Evolutionary conservation across 2,329 filamentous ascomycete species (phyloP).

Genomic region (Colletotrichum sansevieriae): DNA sequence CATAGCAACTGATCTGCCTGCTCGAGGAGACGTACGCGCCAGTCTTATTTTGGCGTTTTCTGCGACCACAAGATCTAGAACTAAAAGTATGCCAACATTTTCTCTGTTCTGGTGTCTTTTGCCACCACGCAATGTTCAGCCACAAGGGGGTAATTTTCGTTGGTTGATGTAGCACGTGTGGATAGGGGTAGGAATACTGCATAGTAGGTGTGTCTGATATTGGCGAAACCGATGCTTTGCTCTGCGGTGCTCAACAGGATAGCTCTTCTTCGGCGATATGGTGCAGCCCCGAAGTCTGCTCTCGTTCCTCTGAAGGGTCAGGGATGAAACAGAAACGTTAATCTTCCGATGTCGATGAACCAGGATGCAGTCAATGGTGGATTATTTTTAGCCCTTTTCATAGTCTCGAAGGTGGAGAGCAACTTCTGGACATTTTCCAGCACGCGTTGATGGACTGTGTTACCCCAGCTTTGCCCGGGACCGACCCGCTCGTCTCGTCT

Average conservation of each 20-base stretch:
- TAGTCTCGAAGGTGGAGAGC: constrained; percentile 21
- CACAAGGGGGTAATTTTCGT: no score
- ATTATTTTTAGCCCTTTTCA: constrained; percentile 40
- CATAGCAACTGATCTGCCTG: not conserved
- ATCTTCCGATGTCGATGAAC: constrained; percentile 42
- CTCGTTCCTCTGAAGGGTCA: constrained; percentile 38
- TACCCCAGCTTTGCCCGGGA: constrained; percentile 40
- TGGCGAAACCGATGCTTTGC: not conserved
- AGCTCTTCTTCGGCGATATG: constrained; percentile 15
- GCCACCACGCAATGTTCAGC: no score
- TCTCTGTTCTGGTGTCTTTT: no score
- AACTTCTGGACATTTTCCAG: constrained; percentile 20
- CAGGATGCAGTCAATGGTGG: constrained; percentile 37
- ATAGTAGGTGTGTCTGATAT: constrained; percentile 2
- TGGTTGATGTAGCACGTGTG: not conserved
- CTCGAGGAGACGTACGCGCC: constrained; percentile 21
- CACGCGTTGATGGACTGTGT: constrained; percentile 25
- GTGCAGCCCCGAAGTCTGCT: constrained; percentile 21
- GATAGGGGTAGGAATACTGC: not conserved
- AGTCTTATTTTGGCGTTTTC: constrained; percentile 20
- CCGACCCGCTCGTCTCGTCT: constrained; percentile 39
- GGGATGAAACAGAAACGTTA: constrained; percentile 41
- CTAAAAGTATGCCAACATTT: not conserved
- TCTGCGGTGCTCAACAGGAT: not conserved
- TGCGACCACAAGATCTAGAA: constrained; percentile 23